A percentile compares a stretch with the other conserved stretches of the same genome.
Conservation (phyloP, 129 eudicot species). For the Lactuca saligna region DNA sequence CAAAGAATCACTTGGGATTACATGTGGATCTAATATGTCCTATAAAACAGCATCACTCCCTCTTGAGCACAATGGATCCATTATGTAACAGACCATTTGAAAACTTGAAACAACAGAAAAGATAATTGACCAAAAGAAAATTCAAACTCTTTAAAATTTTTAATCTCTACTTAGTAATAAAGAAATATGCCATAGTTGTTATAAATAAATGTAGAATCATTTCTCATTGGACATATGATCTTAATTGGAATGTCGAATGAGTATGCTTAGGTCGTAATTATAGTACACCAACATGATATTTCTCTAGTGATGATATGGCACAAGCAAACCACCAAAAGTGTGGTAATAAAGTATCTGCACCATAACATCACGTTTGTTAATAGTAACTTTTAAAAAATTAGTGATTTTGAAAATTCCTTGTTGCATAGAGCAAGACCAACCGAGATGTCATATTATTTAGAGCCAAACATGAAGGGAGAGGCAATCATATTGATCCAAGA, state of each 20-base stretch:
- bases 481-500: constrained; percentile 74
- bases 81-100: background rate
- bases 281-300: constrained; percentile 48
- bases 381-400: background rate
- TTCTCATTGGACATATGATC: background rate
- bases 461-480: constrained; percentile 72
- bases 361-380: too few species aligned
- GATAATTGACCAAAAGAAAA: background rate
- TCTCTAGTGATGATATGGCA: too few species aligned
- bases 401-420: constrained; percentile 66
- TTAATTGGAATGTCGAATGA: constrained; percentile 1
- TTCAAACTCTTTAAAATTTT: background rate
- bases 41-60: background rate
- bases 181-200: background rate
- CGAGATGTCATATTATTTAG: constrained; percentile 81
- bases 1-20: background rate
- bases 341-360: too few species aligned
- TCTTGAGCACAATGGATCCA: background rate
- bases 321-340: too few species aligned
- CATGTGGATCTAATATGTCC: background rate
- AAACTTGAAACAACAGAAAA: constrained; percentile 11
- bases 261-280: constrained; percentile 3
- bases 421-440: constrained; percentile 93
- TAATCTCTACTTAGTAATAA: background rate
- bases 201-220: background rate